A percentile compares a stretch with the other conserved stretches of the same genome.
phyloP scores from a whole-genome alignment of 495 filamentous ascomycete species.

The Aspergillus conjunctus region DNA sequence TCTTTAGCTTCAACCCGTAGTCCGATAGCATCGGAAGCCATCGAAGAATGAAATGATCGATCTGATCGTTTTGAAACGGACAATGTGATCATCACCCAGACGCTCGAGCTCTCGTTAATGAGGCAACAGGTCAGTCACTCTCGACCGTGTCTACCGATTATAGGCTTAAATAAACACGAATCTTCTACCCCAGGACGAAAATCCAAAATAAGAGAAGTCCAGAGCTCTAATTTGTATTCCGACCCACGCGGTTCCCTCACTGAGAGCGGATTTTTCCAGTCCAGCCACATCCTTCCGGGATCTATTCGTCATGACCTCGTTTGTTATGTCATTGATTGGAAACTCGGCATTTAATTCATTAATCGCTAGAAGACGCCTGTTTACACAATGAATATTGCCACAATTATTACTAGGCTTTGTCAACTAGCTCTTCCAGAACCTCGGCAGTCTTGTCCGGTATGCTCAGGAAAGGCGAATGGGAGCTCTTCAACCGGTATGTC shows the following conservation, averaged over 20 bases:
- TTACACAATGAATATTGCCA: no score
- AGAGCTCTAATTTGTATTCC: background rate
- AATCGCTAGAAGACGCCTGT: no score
- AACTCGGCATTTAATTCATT: no score
- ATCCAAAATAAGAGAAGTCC: slow-evolving; percentile 14
- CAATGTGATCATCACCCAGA: slow-evolving; percentile 24
- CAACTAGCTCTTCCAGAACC: slow-evolving; percentile 12
- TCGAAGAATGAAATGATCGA: background rate
- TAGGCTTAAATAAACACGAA: slow-evolving; percentile 9
- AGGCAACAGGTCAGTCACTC: background rate
- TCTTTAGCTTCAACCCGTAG: background rate
- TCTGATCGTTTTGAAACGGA: slow-evolving; percentile 1
- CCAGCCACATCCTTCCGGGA: no score
- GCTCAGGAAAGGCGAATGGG: slow-evolving; percentile 36
- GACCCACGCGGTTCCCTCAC: no score
- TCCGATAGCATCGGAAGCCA: no score
- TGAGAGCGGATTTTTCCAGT: no score
- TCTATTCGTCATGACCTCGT: no score
- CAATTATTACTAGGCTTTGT: background rate
- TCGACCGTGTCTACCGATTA: slow-evolving; percentile 27
- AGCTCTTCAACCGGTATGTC: slow-evolving; percentile 28
- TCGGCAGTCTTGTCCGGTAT: slow-evolving; percentile 27
- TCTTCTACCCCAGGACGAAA: slow-evolving; percentile 12
- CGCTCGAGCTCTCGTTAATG: background rate
- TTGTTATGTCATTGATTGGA: no score